Evolutionary conservation across 2,329 filamentous ascomycete genomes (phyloP).

Genomic region (Phialophora verrucosa): DNA sequence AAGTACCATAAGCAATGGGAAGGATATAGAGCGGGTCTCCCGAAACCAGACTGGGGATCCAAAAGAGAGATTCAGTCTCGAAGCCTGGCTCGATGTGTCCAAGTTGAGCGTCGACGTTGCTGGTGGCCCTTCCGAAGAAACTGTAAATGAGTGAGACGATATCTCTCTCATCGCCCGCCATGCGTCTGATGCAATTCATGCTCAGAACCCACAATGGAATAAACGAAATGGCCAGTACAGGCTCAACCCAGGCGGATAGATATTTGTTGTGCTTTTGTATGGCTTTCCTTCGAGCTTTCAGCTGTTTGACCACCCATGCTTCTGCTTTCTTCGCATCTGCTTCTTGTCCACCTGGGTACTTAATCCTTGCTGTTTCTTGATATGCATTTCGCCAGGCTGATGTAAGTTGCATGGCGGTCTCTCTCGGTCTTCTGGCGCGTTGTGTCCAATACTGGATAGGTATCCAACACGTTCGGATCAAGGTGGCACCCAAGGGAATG

Average conservation of each 20-base stretch:
- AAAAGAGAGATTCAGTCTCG: conserved; percentile 63
- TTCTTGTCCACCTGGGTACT: conserved; percentile 21
- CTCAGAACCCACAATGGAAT: conserved; percentile 33
- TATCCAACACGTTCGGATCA: conserved; percentile 57
- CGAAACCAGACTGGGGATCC: conserved; percentile 62
- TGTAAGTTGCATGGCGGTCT: conserved; percentile 51
- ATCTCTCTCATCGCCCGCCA: conserved; percentile 26
- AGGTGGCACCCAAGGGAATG: conserved; percentile 61
- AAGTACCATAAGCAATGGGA: conserved; percentile 24
- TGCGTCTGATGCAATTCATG: conserved; percentile 30
- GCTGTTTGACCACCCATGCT: conserved; percentile 29
- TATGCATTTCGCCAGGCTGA: conserved; percentile 44
- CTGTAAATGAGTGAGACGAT: not conserved
- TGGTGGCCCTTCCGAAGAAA: not conserved
- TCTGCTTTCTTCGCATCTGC: conserved; percentile 21
- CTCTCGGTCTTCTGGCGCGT: conserved; percentile 49
- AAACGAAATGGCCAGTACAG: conserved; percentile 28
- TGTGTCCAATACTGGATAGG: conserved; percentile 54
- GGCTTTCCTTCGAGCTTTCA: conserved; percentile 23
- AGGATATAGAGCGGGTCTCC: conserved; percentile 30
- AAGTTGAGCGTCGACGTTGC: conserved; percentile 30
- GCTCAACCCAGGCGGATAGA: conserved; percentile 8
- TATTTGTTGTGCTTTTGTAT: conserved; percentile 38
- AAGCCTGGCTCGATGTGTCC: conserved; percentile 56
- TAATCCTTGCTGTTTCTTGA: conserved; percentile 33